These are phyloP conservation scores for Fusarium sp. DNA, from an alignment of 2,329 filamentous ascomycete species.

Conservation along the genomic window DNA sequence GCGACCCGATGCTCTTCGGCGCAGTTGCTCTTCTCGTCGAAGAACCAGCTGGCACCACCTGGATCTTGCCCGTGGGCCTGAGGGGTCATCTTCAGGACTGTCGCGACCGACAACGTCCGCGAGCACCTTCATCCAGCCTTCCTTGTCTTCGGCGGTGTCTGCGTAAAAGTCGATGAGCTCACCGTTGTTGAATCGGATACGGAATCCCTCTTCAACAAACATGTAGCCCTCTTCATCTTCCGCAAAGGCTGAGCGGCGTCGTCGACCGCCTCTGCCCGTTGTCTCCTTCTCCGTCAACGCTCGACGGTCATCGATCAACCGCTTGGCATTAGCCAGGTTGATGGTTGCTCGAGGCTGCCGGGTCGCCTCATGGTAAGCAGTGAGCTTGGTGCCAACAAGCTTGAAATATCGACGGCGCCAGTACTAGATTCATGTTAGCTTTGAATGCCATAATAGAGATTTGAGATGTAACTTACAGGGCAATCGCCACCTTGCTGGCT, in stretches of 20 bases:
- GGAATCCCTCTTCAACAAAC: constrained; percentile 99
- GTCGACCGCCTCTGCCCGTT: constrained; percentile 78
- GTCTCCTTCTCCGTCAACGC: constrained; percentile 87
- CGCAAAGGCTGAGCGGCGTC: constrained; percentile 93
- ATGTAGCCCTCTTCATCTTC: constrained; percentile 99
- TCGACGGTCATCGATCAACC: constrained; percentile 91
- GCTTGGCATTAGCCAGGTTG: constrained; percentile 91
- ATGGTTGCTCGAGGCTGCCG: constrained; percentile 96
- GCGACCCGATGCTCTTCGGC: constrained; percentile 64
- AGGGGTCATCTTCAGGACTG: constrained; percentile 60
- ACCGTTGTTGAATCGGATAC: constrained; percentile 97
- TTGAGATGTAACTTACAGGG: constrained; percentile 73
- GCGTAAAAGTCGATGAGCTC: constrained; percentile 99
- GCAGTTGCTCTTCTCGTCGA: constrained; percentile 71
- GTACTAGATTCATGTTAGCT: constrained; percentile 72
- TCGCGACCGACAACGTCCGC: constrained; percentile 75
- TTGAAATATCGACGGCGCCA: constrained; percentile 99
- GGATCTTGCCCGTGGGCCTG: constrained; percentile 58
- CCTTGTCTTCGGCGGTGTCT: constrained; percentile 87
- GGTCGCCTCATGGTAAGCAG: constrained; percentile 95
- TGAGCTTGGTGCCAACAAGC: constrained; percentile 88
- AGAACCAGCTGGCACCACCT: constrained; percentile 78
- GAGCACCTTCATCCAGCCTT: constrained; percentile 93
- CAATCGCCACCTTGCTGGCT: constrained; percentile 99
- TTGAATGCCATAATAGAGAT: not conserved